Evolutionary conservation across 352 stramenopile genomes (phyloP), one percentile per base, ranked within the genome.

Genomic region (Phytophthora pini): DNA sequence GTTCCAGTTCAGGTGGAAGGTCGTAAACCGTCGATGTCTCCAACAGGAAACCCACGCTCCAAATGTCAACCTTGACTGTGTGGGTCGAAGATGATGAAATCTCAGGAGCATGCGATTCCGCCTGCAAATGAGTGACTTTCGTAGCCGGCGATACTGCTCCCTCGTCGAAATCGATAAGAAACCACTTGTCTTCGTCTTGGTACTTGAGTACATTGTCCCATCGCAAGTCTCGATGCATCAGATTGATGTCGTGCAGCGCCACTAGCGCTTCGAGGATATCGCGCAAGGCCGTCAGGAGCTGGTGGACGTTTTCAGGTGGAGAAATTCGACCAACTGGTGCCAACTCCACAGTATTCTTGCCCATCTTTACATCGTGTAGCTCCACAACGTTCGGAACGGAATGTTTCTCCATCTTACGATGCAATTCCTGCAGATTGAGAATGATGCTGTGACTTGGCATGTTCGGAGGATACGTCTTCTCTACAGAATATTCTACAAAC

Each of bases 181-280:
- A 61, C 43, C 41, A 45, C 12, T 61, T 61, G 34, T 67, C 47
- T 40, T 66, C 20, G 31, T 17, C 48, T 53, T 12, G 13, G 29
- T 61, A 61, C 47, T 67, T 68, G 36, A 61, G 31, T 51, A 68
- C 60, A 48, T 57, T 62, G 61, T 5, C 51, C 50, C 50, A 67
- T 29, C 59, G 38, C 50, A 67, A 51, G 44, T 67, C 50, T 56
- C 59, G 59, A 67, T 61, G 50, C 60, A 68, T 56, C 17, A 61
- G 6, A 15, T 56, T 47, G 17, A 61, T 67, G 39, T 31, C 59
- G 26, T 67, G 59, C 32, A 67, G 22, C 51, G 59, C 59, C 34
- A 61, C 59, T 11, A 67, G 59, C n/a, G 59, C 59, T 15, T 51
- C 43, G 17, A 67, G 59, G 39, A 67, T 56, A 51, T 61, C 43